These are phyloP conservation scores for Coleophoma cylindrospora DNA, from an alignment of 2,329 filamentous ascomycete genomes.

Conservation along the genomic window DNA sequence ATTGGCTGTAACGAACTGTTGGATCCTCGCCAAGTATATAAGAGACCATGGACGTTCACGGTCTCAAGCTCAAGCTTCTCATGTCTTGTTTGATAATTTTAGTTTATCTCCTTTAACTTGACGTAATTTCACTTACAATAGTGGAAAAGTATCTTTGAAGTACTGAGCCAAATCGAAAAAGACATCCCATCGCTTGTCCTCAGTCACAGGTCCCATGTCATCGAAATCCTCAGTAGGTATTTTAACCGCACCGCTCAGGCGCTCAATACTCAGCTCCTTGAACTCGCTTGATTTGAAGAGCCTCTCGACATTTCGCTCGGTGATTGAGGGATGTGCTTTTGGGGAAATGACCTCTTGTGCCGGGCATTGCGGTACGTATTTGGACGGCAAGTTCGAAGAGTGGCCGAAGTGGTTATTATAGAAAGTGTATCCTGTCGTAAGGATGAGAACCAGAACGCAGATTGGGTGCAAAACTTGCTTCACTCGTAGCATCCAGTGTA, in stretches of 20 bases:
- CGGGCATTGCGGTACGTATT: background rate
- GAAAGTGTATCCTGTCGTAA: background rate
- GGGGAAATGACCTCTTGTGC: background rate
- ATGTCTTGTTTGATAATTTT: too few species aligned
- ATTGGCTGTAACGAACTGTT: too few species aligned
- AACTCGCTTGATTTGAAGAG: background rate
- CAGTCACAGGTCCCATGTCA: too few species aligned
- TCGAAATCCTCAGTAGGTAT: too few species aligned
- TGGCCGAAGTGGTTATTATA: background rate
- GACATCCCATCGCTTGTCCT: constrained; percentile 45
- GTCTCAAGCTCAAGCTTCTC: too few species aligned
- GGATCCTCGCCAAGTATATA: too few species aligned
- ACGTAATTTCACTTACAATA: constrained; percentile 22
- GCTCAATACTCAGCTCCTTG: constrained; percentile 35
- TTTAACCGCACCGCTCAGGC: constrained; percentile 42
- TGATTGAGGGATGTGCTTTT: background rate
- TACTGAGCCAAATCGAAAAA: constrained; percentile 56
- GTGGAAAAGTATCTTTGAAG: constrained; percentile 54
- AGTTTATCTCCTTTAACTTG: background rate
- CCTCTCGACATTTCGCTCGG: background rate
- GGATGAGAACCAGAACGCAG: too few species aligned
- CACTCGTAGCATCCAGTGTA: too few species aligned
- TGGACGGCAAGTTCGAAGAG: background rate
- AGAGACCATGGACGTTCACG: too few species aligned
- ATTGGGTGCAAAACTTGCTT: too few species aligned